Evolutionary conservation across 2,329 filamentous ascomycete genomes (phyloP), one percentile per base, ranked within the genome.

Genomic region (Hypoxylon sp.): DNA sequence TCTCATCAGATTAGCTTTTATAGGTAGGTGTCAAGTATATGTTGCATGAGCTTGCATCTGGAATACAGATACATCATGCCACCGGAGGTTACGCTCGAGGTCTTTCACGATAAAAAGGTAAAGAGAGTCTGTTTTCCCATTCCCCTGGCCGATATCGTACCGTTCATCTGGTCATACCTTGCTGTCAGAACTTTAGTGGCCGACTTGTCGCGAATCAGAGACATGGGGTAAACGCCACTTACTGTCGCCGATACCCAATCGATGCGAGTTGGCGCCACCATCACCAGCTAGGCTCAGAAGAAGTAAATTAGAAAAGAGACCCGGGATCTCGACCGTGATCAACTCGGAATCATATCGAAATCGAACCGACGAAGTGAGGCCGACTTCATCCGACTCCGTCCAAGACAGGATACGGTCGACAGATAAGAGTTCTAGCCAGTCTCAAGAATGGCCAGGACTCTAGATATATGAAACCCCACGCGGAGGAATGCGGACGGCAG

Each of bases 151-250:
- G 6, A 8, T 18, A 23, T 21, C 37, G n/a, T n/a, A 4, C 6
- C 11, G 35, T 5, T 13, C 23, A 35, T 3, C 31, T 11, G 27
- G 13, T 10, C 9, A 29, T 10, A 29, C 13, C n/a, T 6, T 18
- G 23, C 24, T 26, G 49, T 42, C 27, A 58, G 43, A 33, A 48
- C 55, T 46, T 40, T 24, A 41, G 8, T 41, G 38, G 38, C 4
- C 18, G 20, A 4, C 3, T 15, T 24, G 2, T 45, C 17, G 2
- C 15, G 13, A 24, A 40, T 26, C 10, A 47, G 40, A 52, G 37
- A 52, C 47, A 48, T 52, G 57, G 52, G 47, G 56, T 55, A 59
- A 48, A 52, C 42, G 51, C 47, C 51, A 52, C 43, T n/a, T 26
- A 29, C 11, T 23, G 18, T 42, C n/a, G 18, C 11, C 13, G 31